Evolutionary conservation across 2,329 filamentous ascomycete species (phyloP).

Genomic region (Paraphaeosphaeria minitans): DNA sequence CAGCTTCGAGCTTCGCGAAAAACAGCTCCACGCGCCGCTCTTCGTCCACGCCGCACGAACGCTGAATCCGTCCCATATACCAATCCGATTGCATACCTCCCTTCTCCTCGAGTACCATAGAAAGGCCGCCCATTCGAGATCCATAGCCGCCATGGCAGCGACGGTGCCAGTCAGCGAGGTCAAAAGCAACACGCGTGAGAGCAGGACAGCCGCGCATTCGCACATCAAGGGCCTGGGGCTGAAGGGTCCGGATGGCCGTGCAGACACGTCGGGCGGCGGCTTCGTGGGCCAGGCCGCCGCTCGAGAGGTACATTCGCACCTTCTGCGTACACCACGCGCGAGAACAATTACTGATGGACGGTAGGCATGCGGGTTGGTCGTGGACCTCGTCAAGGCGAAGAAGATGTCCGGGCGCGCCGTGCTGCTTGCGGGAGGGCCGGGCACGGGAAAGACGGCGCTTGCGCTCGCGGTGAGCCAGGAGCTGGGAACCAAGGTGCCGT

Average conservation of each 20-base stretch:
- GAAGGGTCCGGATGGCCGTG: constrained; percentile 76
- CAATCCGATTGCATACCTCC: constrained; percentile 2
- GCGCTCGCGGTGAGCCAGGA: constrained; percentile 96
- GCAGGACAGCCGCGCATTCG: constrained; percentile 93
- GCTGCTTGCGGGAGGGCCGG: constrained; percentile 89
- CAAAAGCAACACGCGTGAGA: constrained; percentile 92
- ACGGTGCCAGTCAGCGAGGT: constrained; percentile 71
- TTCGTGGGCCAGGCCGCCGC: constrained; percentile 90
- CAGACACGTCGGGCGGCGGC: constrained; percentile 72
- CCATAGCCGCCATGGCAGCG: constrained; percentile 39
- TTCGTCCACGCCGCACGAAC: not conserved
- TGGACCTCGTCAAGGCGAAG: constrained; percentile 92
- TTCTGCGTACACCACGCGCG: not conserved
- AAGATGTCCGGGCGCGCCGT: constrained; percentile 98
- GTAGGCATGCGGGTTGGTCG: constrained; percentile 91
- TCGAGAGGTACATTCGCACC: constrained; percentile 70
- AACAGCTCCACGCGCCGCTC: not conserved
- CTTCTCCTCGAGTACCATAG: not conserved
- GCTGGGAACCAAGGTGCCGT: constrained; percentile 95
- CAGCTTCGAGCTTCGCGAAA: constrained; percentile 11
- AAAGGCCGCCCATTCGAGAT: not conserved
- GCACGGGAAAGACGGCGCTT: constrained; percentile 93
- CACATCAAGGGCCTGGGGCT: constrained; percentile 96
- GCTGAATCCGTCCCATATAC: not conserved
- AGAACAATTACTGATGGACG: constrained; percentile 16